These are phyloP conservation scores for Exidia glandulosa DNA, from an alignment of 768 basidiomycete genomes.

Conservation along the genomic window DNA sequence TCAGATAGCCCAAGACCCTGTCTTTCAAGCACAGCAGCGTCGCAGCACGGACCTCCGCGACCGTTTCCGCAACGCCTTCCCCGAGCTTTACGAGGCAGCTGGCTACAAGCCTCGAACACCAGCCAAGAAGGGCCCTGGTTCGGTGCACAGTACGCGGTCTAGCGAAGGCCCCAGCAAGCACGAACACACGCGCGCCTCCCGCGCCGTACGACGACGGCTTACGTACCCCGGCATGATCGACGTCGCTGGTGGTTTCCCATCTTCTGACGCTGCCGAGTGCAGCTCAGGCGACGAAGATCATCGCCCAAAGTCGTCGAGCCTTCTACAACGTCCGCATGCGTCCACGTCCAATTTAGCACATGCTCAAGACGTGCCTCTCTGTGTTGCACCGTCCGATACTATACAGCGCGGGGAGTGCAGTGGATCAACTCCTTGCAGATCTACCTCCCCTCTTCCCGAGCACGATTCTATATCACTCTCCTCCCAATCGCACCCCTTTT, in stretches of 20 bases:
- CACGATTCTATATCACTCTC: neutral
- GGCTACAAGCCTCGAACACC: slow-evolving; percentile 74
- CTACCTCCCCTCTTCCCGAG: neutral
- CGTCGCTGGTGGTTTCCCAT: neutral
- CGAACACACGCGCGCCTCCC: neutral
- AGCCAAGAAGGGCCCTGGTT: slow-evolving; percentile 34
- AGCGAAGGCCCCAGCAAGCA: neutral
- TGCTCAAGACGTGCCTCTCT: too few species aligned
- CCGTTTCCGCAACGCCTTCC: slow-evolving; percentile 80
- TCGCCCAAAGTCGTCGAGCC: too few species aligned
- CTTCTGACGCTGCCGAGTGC: neutral
- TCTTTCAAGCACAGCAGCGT: slow-evolving; percentile 72
- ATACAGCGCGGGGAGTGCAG: too few species aligned
- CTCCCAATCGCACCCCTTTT: neutral
- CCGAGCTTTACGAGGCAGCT: slow-evolving; percentile 73
- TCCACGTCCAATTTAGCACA: too few species aligned
- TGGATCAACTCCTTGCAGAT: neutral
- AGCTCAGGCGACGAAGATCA: neutral
- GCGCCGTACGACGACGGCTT: neutral
- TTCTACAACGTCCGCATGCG: too few species aligned
- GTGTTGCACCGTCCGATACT: too few species aligned
- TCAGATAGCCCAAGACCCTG: slow-evolving; percentile 77
- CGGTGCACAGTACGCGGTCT: neutral
- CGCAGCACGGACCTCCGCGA: slow-evolving; percentile 79
- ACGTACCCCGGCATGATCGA: neutral